These are phyloP conservation scores for Colletotrichum limetticola DNA, from an alignment of 2,329 filamentous ascomycete species.

Conservation along the genomic window DNA sequence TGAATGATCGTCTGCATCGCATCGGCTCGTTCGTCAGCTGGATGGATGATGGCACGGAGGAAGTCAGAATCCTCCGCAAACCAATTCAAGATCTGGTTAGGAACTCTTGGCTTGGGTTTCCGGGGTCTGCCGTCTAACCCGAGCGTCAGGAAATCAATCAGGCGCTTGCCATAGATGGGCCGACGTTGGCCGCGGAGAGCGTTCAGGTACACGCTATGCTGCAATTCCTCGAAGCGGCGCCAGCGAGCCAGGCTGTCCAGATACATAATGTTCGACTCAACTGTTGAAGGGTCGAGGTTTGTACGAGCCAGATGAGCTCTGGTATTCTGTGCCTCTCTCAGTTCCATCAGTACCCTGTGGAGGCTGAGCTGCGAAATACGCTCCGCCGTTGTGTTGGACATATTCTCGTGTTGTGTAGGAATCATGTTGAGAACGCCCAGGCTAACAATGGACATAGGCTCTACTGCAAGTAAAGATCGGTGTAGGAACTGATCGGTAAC, in stretches of 20 bases:
- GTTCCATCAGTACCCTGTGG: conserved; percentile 74
- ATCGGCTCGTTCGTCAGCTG: conserved; percentile 77
- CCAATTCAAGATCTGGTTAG: conserved; percentile 76
- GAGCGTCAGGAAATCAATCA: conserved; percentile 81
- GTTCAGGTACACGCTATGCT: conserved; percentile 84
- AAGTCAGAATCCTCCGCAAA: conserved; percentile 75
- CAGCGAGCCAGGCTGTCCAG: conserved; percentile 78
- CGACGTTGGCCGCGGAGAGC: conserved; percentile 81
- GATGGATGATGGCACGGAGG: conserved; percentile 76
- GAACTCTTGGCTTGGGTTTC: conserved; percentile 68
- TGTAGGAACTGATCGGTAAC: conserved; percentile 78
- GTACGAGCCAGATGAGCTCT: conserved; percentile 66
- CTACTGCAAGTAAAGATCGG: conserved; percentile 69
- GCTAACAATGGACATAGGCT: conserved; percentile 73
- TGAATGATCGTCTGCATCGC: conserved; percentile 80
- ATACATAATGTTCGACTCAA: conserved; percentile 76
- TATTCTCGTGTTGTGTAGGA: conserved; percentile 75
- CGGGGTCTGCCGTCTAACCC: conserved; percentile 68
- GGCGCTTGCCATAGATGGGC: conserved; percentile 82
- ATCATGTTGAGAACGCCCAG: conserved; percentile 83
- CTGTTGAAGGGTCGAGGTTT: conserved; percentile 71
- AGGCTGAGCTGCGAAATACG: conserved; percentile 75
- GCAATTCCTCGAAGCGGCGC: conserved; percentile 80
- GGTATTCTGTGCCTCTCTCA: conserved; percentile 76
- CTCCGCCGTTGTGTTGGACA: conserved; percentile 65